Percentiles rank a stretch among this genome's conserved stretches.
Evolutionary conservation across 2,329 filamentous ascomycete species (phyloP).

Genomic region (Fusarium luffae): DNA sequence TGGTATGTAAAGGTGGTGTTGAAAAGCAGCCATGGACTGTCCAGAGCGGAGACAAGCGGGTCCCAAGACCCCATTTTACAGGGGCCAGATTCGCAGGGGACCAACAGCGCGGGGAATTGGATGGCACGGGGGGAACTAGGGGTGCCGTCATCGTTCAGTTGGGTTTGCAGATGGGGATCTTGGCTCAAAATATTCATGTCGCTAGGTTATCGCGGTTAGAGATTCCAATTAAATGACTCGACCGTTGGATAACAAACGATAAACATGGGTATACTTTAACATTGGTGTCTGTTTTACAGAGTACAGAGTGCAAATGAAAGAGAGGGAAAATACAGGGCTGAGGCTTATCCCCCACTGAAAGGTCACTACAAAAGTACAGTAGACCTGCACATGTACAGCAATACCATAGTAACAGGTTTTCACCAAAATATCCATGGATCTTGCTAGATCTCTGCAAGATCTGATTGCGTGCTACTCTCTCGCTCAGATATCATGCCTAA

Average conservation of each 20-base stretch:
- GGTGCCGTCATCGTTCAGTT: constrained; percentile 30
- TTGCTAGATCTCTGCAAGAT: constrained; percentile 16
- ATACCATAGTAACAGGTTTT: constrained; percentile 21
- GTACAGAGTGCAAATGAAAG: not conserved
- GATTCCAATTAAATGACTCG: not conserved
- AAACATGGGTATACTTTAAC: not conserved
- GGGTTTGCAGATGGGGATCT: constrained; percentile 1
- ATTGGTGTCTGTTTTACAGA: not conserved
- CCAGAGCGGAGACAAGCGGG: constrained; percentile 34
- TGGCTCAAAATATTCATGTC: not conserved
- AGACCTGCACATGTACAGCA: not conserved
- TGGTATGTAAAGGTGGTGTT: constrained; percentile 41
- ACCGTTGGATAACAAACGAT: not conserved
- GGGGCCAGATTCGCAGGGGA: constrained; percentile 33
- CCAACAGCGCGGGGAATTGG: constrained; percentile 35
- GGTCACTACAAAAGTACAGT: constrained; percentile 11
- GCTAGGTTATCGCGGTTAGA: constrained; percentile 22
- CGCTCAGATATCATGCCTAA: not conserved
- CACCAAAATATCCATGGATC: not conserved
- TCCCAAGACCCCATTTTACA: constrained; percentile 38
- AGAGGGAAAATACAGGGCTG: not conserved
- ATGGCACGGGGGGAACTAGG: constrained; percentile 22
- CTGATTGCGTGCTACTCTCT: constrained; percentile 34
- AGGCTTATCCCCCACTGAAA: not conserved
- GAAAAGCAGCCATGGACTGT: constrained; percentile 37